Percentiles rank a stretch among this genome's conserved stretches.
Evolutionary conservation across 768 basidiomycete genomes (phyloP).

Genomic region (Lentinula lateritia): DNA sequence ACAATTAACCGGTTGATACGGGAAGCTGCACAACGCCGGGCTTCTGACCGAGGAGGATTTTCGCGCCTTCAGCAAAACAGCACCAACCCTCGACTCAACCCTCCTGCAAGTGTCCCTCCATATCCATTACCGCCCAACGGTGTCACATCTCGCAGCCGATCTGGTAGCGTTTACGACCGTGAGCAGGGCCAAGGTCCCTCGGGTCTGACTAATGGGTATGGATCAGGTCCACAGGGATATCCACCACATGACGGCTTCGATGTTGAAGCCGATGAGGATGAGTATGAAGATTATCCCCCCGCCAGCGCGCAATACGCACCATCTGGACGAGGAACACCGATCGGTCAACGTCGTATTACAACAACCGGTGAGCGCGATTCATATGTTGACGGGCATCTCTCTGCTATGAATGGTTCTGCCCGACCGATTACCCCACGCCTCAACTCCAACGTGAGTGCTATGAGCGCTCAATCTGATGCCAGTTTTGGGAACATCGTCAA

Average conservation of each 20-base stretch:
- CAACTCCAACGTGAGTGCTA: constrained; percentile 27
- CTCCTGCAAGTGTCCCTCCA: neutral
- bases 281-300: constrained; percentile 70
- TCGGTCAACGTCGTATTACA: constrained; percentile 52
- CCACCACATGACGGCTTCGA: constrained; percentile 67
- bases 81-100: constrained; percentile 28
- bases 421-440: constrained; percentile 45
- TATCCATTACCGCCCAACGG: constrained; percentile 1
- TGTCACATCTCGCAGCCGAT: neutral
- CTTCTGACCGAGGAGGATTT: constrained; percentile 56
- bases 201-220: neutral
- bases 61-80: constrained; percentile 48
- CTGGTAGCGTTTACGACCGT: constrained; percentile 6
- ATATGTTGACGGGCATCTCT: constrained; percentile 56
- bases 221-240: constrained; percentile 47
- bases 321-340: constrained; percentile 73
- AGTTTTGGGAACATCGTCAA: constrained; percentile 28
- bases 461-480: constrained; percentile 42
- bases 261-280: constrained; percentile 65
- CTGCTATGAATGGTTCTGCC: constrained; percentile 20
- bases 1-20: constrained; percentile 85
- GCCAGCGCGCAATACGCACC: constrained; percentile 29
- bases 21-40: constrained; percentile 65
- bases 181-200: constrained; percentile 1
- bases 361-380: constrained; percentile 56